Evolutionary conservation across 2,329 filamentous ascomycete genomes (phyloP).

Genomic region (Talaromyces sp.): DNA sequence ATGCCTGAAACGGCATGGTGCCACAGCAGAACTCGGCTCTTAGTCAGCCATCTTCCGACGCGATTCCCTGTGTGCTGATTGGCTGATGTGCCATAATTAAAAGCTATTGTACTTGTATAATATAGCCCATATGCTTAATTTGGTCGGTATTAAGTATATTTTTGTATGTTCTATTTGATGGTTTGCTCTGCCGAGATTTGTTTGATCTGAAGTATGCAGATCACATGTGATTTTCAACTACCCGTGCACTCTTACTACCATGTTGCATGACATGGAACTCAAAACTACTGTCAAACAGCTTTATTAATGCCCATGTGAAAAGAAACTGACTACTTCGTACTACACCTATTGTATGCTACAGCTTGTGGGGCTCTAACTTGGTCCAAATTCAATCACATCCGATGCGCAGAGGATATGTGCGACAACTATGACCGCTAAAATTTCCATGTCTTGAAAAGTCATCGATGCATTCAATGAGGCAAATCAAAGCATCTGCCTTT

Average conservation of each 20-base stretch:
- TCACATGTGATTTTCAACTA: too few species aligned
- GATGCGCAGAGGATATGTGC: not conserved
- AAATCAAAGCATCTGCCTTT: not conserved
- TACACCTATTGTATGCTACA: not conserved
- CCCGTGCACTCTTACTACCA: too few species aligned
- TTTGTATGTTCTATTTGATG: too few species aligned
- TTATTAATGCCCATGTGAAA: too few species aligned
- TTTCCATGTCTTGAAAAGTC: not conserved
- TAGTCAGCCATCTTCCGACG: not conserved
- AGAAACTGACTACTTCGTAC: too few species aligned
- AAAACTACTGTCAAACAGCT: too few species aligned
- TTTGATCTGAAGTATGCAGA: too few species aligned
- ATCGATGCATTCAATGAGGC: not conserved
- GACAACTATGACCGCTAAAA: not conserved
- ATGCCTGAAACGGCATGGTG: conserved; percentile 4
- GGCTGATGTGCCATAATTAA: not conserved
- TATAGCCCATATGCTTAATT: too few species aligned
- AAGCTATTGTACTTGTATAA: not conserved
- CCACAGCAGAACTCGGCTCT: not conserved
- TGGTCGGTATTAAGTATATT: too few species aligned
- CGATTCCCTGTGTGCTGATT: not conserved
- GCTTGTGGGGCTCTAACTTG: not conserved
- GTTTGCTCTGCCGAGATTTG: too few species aligned
- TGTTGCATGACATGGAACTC: too few species aligned
- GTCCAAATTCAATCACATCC: not conserved